These are phyloP conservation scores for Ophiostoma angusticollis DNA, from an alignment of 2,329 filamentous ascomycete species.

Conservation along the genomic window DNA sequence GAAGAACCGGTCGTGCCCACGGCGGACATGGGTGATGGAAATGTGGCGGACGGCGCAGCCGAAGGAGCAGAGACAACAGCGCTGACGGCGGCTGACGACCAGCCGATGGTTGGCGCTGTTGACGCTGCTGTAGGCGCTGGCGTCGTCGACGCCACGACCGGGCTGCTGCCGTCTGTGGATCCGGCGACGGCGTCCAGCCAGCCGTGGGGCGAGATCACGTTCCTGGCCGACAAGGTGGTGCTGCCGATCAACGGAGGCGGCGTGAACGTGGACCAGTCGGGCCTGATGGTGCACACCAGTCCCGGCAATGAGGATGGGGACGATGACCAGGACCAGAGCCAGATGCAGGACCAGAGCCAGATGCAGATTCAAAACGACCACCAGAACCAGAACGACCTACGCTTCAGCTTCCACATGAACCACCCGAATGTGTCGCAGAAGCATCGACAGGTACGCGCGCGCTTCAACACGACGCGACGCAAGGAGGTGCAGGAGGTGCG, in stretches of 20 bases:
- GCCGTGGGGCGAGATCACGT: constrained; percentile 43
- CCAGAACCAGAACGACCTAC: no score
- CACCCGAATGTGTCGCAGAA: constrained; percentile 34
- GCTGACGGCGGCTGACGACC: constrained; percentile 6
- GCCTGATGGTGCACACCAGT: constrained; percentile 4
- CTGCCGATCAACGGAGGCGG: no score
- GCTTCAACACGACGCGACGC: constrained; percentile 44
- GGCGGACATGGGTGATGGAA: not conserved
- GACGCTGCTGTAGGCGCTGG: not conserved
- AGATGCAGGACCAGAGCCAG: not conserved
- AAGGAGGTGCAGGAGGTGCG: constrained; percentile 54
- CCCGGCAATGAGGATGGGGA: no score
- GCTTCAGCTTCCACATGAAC: constrained; percentile 43
- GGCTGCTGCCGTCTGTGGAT: no score
- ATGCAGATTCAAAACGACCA: constrained; percentile 13
- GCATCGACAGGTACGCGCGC: constrained; percentile 38
- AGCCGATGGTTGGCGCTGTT: constrained; percentile 4
- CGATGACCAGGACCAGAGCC: not conserved
- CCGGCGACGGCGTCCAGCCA: constrained; percentile 23
- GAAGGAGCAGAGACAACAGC: constrained; percentile 1
- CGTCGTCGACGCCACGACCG: constrained; percentile 10
- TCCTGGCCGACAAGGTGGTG: constrained; percentile 25
- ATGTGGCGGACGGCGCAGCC: constrained; percentile 7
- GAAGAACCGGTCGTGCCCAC: constrained; percentile 17
- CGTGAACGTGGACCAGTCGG: constrained; percentile 17